These are phyloP conservation scores for Trichoderma hamatum DNA, from an alignment of 2,329 filamentous ascomycete genomes.

Conservation along the genomic window DNA sequence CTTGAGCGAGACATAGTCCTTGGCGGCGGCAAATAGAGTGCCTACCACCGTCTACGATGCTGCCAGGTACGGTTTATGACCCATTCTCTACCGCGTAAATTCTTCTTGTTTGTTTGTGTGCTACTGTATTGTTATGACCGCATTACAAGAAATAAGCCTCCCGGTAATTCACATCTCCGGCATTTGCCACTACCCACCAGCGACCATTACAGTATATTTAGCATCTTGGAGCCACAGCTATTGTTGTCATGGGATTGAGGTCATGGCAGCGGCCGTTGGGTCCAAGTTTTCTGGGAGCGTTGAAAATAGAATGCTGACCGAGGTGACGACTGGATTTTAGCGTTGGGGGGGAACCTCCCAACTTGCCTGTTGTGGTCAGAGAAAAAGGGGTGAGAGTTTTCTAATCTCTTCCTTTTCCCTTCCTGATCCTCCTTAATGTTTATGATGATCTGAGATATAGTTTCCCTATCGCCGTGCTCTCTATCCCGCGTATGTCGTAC, in stretches of 20 bases:
- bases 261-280: neutral
- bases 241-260: conserved; percentile 3
- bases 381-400: neutral
- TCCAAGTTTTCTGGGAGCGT: neutral
- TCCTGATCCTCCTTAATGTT: neutral
- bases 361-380: neutral
- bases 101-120: neutral
- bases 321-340: neutral
- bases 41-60: neutral
- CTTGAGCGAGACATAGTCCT: neutral
- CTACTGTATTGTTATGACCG: neutral
- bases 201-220: neutral
- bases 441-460: neutral
- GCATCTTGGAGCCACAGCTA: neutral
- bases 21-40: conserved; percentile 10
- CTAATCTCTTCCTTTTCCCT: neutral
- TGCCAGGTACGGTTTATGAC: no score
- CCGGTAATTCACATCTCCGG: neutral
- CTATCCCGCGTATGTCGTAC: neutral
- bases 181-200: neutral
- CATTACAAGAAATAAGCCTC: neutral
- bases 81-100: neutral
- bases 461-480: neutral
- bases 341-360: neutral
- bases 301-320: conserved; percentile 19